Base-by-base conservation (phyloP, 148 eudicot genomes). In the Silene uniflora region DNA sequence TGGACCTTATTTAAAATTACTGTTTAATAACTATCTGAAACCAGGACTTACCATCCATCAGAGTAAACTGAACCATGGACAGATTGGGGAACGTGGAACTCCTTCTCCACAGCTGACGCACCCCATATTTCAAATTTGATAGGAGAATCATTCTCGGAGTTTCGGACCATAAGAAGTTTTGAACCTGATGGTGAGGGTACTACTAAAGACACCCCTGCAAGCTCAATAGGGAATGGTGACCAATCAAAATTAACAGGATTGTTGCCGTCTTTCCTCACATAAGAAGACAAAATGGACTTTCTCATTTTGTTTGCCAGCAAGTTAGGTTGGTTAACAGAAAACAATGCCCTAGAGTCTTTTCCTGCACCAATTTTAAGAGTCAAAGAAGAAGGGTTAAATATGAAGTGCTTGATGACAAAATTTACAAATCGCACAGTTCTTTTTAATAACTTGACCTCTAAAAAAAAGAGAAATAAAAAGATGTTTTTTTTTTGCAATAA, bases 141-240 rank as follows among this genome's bases (percentile, higher is more conserved):
- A 23, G 96, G 97, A 69, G 93, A 90, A 60, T 86, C 91, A 67
- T 82, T 84, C 83, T 90, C 97, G 52, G 91, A 76, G 79, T 90
- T 95, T 76, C 91, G 86, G 79, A 95, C 78, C 47, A 89, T 85
- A 27, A 95, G 97, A 79, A 95, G 91, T 85, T 90, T 95, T 73
- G 93, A 88, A 68, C 97, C 93, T 73, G 97, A 92, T 61, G 98
- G 97, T 23, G 98, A 92, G n/a, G 96, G 98, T 78, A 89, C 87
- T 55, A 89, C 77, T 10, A 75, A 59, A 12, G 98, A 85, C 35
- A 89, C 96, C 22, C 96, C 93, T 2, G 87, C 81, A 76, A 88
- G 68, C 78, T 95, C 97, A 58, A 89, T 59, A 42, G 98, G 97
- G 85, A 92, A 92, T 60, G 93, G 91, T 3, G 93, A 87, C 98